Base-by-base conservation (phyloP, 1,139 yeast species). In the Taphrina communis region DNA sequence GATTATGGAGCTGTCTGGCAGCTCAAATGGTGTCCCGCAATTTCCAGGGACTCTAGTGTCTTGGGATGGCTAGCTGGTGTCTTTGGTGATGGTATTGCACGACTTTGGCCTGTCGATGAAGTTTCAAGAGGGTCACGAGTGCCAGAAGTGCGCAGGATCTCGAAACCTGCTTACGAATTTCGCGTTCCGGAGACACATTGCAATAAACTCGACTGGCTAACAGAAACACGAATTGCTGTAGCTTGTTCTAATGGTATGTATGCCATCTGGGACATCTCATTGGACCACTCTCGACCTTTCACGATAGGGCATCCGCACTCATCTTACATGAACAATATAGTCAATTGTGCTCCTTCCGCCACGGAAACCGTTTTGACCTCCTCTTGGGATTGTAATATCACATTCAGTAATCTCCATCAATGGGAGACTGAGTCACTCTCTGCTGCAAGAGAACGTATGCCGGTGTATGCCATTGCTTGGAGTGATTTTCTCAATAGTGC, bases 21-120 rank as follows among this genome's bases (percentile, higher is more conserved):
- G 25, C 41, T 65, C 25, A 65, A 65, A 38, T 65, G 68, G 68
- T 65, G 65, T 46, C 68, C 68, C 25, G 62, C 63, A 46, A 25
- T 17, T 6, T 56, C 68, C 17, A 35, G n/a, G 21, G 39, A 31
- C 31, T 35, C 42, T 1, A n/a, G 50, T 7, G 21, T 48, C 17
- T n/a, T 65, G 3, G 68, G 68, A 6, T 56, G 42, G 46, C 36
- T 65, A 21, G 68, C 68, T 19, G 59, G 46, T n/a, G 63, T 65
- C 14, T 65, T 65, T 57, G 56, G 65, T 46, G 68, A 65, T 35
- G 68, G 68, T 7, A 35, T 36, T 3, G 39, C 38, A 6, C 41
- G 68, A 44, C 36, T 65, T n/a, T 65, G 62, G 62, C 17, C 58
- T 17, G 56, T 57, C 11, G 58, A 52, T 17, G 31, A 50, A 31